Percentiles rank a stretch among this genome's conserved stretches.
Evolutionary conservation across 352 stramenopile genomes (phyloP).

Genomic region (Globisporangium emineosum): DNA sequence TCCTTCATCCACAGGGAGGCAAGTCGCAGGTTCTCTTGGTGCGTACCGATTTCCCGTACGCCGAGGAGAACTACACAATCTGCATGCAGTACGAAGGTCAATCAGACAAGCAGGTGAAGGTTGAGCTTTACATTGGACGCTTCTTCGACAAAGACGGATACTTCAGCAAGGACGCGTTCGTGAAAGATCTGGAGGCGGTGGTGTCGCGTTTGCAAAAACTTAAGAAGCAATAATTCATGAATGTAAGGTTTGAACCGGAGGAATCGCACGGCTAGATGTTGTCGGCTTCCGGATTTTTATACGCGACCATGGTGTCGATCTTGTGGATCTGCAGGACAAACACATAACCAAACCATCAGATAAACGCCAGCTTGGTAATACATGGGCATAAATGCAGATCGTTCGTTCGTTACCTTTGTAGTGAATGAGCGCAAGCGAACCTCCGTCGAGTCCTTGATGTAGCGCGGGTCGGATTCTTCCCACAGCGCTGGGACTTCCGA

Average conservation of each 20-base stretch:
- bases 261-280: constrained; percentile 38
- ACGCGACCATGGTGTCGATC: constrained; percentile 97
- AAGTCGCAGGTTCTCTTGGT: constrained; percentile 46
- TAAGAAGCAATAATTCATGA: constrained; percentile 68
- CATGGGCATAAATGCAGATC: neutral
- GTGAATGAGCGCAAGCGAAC: constrained; percentile 98
- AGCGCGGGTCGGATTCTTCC: constrained; percentile 97
- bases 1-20: constrained; percentile 24
- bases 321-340: constrained; percentile 91
- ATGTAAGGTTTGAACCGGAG: constrained; percentile 14
- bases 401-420: constrained; percentile 83
- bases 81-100: constrained; percentile 46
- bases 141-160: constrained; percentile 87
- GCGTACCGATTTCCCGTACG: constrained; percentile 66
- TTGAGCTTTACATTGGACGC: constrained; percentile 77
- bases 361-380: constrained; percentile 15
- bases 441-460: constrained; percentile 97
- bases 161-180: constrained; percentile 77
- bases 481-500: constrained; percentile 93
- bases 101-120: constrained; percentile 40
- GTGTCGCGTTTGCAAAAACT: constrained; percentile 64
- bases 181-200: constrained; percentile 60
- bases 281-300: constrained; percentile 90
- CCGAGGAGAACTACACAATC: constrained; percentile 70
- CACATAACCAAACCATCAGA: constrained; percentile 19